phyloP scores from a whole-genome alignment of 176 grass and related monocot species.

The Oropetium thomaeum region DNA sequence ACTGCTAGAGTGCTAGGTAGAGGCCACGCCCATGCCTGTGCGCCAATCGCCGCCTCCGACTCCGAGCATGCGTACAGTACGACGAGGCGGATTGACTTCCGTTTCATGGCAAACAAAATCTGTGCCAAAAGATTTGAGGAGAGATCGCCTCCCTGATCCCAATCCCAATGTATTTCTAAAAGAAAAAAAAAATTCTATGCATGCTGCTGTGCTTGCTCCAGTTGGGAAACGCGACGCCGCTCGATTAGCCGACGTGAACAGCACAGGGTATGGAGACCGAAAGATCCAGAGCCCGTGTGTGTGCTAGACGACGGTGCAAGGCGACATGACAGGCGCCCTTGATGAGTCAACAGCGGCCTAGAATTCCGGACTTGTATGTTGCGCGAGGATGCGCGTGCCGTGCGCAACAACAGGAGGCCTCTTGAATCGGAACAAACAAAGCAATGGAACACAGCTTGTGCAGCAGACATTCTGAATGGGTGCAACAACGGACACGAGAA shows the following conservation, averaged over 20 bases:
- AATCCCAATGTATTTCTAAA: no score
- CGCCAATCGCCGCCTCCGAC: conserved; percentile 36
- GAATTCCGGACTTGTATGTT: not conserved
- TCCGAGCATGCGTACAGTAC: no score
- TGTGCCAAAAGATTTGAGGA: conserved; percentile 26
- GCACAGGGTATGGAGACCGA: conserved; percentile 9
- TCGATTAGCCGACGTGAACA: conserved; percentile 9
- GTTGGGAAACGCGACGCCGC: conserved; percentile 31
- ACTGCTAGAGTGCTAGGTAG: no score
- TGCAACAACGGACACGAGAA: conserved; percentile 7
- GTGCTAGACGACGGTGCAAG: not conserved
- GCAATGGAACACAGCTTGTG: conserved; percentile 1
- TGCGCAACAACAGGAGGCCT: no score
- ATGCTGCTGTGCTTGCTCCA: not conserved
- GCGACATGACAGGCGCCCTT: conserved; percentile 1
- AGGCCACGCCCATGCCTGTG: conserved; percentile 3
- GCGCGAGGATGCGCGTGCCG: conserved; percentile 26
- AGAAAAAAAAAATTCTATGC: not conserved
- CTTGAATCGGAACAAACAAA: conserved; percentile 1
- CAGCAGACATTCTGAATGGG: conserved; percentile 42
- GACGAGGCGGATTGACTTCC: conserved; percentile 29
- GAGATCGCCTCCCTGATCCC: conserved; percentile 1
- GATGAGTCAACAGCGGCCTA: conserved; percentile 17
- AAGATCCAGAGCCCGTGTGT: conserved; percentile 41
- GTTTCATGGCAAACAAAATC: conserved; percentile 7